Evolutionary conservation across 2,329 filamentous ascomycete species (phyloP).

Genomic region (Clarireedia sp.): DNA sequence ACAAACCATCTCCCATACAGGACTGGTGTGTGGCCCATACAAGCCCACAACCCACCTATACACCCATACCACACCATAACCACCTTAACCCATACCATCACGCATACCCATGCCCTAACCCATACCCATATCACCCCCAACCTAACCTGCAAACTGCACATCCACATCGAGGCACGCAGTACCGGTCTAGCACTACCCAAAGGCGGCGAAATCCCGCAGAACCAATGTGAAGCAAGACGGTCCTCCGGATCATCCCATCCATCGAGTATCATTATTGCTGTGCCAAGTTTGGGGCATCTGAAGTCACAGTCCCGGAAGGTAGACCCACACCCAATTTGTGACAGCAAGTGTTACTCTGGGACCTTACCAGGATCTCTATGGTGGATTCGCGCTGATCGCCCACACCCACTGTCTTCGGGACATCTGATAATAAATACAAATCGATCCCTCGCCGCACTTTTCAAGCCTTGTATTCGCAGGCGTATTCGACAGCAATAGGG

Average conservation of each 20-base stretch:
- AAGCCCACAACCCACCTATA: too few relatives aligned
- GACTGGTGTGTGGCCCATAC: too few relatives aligned
- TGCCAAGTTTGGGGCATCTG: conserved; percentile 28
- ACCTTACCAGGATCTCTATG: conserved; percentile 38
- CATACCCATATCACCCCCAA: too few relatives aligned
- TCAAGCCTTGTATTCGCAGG: conserved; percentile 26
- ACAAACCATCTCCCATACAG: too few relatives aligned
- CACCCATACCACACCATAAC: too few relatives aligned
- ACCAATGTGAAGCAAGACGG: conserved; percentile 20
- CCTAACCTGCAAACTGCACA: conserved; percentile 5
- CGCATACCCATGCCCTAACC: not conserved
- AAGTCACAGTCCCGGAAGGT: conserved; percentile 24
- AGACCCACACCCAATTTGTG: conserved; percentile 49
- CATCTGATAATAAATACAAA: conserved; percentile 40
- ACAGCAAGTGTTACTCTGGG: conserved; percentile 36
- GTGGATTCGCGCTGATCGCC: conserved; percentile 44
- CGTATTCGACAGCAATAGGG: conserved; percentile 20
- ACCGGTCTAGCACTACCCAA: conserved; percentile 24
- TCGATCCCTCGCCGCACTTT: conserved; percentile 35
- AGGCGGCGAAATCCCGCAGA: conserved; percentile 19
- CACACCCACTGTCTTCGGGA: conserved; percentile 40
- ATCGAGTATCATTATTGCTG: conserved; percentile 15
- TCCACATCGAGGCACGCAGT: conserved; percentile 23
- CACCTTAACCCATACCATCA: not conserved
- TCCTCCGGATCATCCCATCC: conserved; percentile 19